phyloP scores from a whole-genome alignment of 352 stramenopile genomes.

The Pythium rishiriense region DNA sequence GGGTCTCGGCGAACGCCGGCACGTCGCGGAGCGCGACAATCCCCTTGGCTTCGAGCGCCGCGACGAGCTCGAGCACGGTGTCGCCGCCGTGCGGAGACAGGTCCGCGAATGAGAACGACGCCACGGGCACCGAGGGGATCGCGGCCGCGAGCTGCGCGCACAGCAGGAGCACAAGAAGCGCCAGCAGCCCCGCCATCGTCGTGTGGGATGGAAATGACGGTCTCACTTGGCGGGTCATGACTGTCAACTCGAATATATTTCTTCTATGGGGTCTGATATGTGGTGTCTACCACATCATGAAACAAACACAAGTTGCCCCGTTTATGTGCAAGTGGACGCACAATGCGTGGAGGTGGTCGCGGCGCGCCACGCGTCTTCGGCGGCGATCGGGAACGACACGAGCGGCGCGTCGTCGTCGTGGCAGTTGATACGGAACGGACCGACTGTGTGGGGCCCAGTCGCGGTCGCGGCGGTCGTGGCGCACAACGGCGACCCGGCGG shows the following conservation, averaged over 20 bases:
- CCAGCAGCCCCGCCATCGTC: too few species aligned
- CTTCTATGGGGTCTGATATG: too few species aligned
- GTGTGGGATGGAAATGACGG: too few species aligned
- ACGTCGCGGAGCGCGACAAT: conserved; percentile 27
- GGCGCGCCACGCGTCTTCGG: background rate
- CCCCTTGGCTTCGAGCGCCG: conserved; percentile 20
- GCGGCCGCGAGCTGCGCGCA: background rate
- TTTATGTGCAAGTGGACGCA: background rate
- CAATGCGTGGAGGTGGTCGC: background rate
- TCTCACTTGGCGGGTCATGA: too few species aligned
- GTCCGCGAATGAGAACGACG: conserved; percentile 7
- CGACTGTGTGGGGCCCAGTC: background rate
- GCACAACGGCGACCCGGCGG: too few species aligned
- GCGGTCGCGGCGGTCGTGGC: too few species aligned
- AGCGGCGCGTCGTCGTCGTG: background rate
- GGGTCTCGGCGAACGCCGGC: conserved; percentile 20
- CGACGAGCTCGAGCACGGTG: conserved; percentile 15
- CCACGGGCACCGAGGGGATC: conserved; percentile 8
- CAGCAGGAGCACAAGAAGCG: too few species aligned
- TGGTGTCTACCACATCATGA: too few species aligned
- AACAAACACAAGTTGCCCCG: too few species aligned
- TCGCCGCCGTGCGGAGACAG: conserved; percentile 6
- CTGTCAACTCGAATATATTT: too few species aligned
- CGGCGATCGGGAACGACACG: background rate
- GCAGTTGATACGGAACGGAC: background rate